phyloP scores from a whole-genome alignment of 257 asterid genomes.

The Knoxia roxburghii region DNA sequence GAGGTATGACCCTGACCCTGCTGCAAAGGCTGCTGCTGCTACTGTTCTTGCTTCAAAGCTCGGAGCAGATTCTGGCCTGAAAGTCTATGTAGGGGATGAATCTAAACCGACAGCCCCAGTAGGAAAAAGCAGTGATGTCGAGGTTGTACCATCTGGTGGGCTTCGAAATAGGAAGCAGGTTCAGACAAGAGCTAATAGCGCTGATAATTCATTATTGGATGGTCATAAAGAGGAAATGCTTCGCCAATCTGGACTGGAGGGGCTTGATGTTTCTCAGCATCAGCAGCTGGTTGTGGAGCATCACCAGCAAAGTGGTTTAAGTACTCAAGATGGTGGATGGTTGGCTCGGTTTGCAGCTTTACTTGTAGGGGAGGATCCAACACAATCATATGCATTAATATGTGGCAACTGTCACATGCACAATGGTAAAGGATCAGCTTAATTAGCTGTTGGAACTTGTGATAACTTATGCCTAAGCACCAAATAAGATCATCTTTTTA shows the following conservation, averaged over 20 bases:
- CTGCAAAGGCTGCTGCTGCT: constrained; percentile 87
- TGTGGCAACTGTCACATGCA: constrained; percentile 82
- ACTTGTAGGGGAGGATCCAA: constrained; percentile 83
- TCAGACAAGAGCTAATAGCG: constrained; percentile 23
- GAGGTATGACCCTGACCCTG: constrained; percentile 84
- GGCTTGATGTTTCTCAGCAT: constrained; percentile 32
- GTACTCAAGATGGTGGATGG: constrained; percentile 60
- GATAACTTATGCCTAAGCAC: not conserved
- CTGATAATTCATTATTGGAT: constrained; percentile 22
- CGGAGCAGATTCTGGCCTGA: constrained; percentile 71
- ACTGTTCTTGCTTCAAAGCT: constrained; percentile 72
- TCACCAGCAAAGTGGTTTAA: constrained; percentile 36
- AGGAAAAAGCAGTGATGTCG: constrained; percentile 56
- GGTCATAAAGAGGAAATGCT: constrained; percentile 36
- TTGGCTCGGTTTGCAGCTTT: constrained; percentile 72
- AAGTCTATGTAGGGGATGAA: constrained; percentile 47
- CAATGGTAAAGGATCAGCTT: constrained; percentile 43
- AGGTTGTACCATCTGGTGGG: constrained; percentile 40
- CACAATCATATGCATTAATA: constrained; percentile 69
- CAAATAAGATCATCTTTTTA: constrained; percentile 3
- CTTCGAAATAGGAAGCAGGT: constrained; percentile 55
- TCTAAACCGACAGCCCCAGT: constrained; percentile 29
- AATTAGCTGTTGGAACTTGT: not conserved
- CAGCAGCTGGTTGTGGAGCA: constrained; percentile 61
- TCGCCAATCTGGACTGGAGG: constrained; percentile 26